A percentile compares a stretch with the other conserved stretches of the same genome.
Evolutionary conservation across 441 rosid genomes (phyloP).

Genomic region (Bruguiera hainesii): DNA sequence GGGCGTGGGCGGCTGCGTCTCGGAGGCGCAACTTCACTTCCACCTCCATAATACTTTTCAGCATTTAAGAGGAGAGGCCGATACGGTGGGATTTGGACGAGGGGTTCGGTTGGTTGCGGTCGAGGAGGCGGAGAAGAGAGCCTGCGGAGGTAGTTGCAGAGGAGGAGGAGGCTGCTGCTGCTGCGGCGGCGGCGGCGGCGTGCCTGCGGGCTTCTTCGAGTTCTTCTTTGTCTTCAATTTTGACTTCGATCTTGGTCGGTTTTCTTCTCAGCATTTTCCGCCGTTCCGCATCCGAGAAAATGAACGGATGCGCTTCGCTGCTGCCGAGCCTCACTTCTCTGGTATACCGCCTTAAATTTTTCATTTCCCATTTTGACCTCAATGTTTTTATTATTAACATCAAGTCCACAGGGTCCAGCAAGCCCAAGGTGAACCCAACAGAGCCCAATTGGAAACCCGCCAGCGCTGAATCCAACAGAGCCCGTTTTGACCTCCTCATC

Average conservation of each 20-base stretch:
- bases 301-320: no score
- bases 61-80: conserved; percentile 44
- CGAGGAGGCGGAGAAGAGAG: conserved; percentile 49
- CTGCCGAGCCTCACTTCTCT: no score
- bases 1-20: conserved; percentile 39
- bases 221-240: conserved; percentile 83
- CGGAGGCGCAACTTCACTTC: conserved; percentile 71
- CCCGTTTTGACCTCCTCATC: no score
- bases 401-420: no score
- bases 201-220: conserved; percentile 65
- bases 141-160: conserved; percentile 23
- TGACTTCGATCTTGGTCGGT: conserved; percentile 74
- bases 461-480: no score
- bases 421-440: no score
- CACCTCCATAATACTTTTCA: conserved; percentile 50
- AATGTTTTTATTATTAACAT: no score
- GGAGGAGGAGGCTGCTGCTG: conserved; percentile 23
- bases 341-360: no score
- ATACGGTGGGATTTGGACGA: conserved; percentile 57
- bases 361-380: no score
- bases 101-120: conserved; percentile 40
- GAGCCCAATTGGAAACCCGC: no score
- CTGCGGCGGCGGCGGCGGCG: conserved; percentile 16
- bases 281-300: neutral
- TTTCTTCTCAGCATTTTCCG: conserved; percentile 75